Evolutionary conservation across 2,329 filamentous ascomycete genomes (phyloP), one percentile per base, ranked within the genome.

Genomic region (Aspergillus sp.): DNA sequence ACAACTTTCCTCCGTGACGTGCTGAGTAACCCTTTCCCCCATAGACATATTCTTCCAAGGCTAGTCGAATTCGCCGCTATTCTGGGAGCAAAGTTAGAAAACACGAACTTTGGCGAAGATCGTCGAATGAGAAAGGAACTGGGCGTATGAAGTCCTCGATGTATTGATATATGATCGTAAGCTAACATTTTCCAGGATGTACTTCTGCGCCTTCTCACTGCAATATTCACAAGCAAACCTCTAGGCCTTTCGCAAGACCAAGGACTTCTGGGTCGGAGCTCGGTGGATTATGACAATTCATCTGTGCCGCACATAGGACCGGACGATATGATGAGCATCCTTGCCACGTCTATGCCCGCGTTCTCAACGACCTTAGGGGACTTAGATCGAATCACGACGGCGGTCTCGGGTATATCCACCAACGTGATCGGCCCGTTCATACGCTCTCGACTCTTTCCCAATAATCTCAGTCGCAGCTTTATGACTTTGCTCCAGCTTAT

Each of bases 41-140:
- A 99, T 76, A 84, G 95, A 56, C 93, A 97, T 70, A 93, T 93
- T 7, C 76, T 99, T 40, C 90, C 95, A 6, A 87, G 88, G 51
- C 79, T 99, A 45, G 79, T 99, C 12, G 90, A 96, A 66, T 97
- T 98, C 68, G 89, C 91, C 0, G 89, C 90, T 1, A 90, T 96
- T 40, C 79, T 99, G 39, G 93, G 95, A 1, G 89, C 95, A 71
- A 99, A 99, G 79, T 89, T 98, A 50, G 93, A 97, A 73, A 97
- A 99, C 66, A 99, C 93, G 12, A 97, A 93, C 67, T 98, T 97
- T 75, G 93, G 93, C 34, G 93, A 98, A 76, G 91, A 97, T 75
- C 84, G 87, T 51, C 92, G 89, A 73, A 96, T 97, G 91, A 86
- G 93, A 60, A 86, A 89, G 70, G 93, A 98, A 59, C 80, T 98